Percentiles rank a stretch among this genome's conserved stretches.
These are phyloP conservation scores for Themeda triandra DNA, from an alignment of 176 grass and related monocot species.

Conservation along the genomic window DNA sequence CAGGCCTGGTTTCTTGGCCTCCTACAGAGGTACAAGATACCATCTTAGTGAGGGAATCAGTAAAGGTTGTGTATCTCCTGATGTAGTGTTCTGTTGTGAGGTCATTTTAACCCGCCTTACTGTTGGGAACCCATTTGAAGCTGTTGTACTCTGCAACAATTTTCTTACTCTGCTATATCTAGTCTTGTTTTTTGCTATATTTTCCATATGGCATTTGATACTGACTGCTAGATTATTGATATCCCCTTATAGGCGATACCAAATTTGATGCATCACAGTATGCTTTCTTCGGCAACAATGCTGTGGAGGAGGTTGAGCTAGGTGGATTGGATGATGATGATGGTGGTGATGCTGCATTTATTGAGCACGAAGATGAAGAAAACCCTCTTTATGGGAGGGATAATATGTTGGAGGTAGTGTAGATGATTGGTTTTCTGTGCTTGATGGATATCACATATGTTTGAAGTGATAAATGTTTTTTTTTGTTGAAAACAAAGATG, in stretches of 20 bases:
- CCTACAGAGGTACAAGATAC: too few species aligned
- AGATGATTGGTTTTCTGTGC: not conserved
- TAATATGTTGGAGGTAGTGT: conserved; percentile 50
- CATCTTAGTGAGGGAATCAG: not conserved
- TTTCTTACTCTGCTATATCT: not conserved
- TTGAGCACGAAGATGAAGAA: conserved; percentile 35
- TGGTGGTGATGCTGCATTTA: conserved; percentile 27
- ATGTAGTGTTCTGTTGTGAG: not conserved
- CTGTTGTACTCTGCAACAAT: too few species aligned
- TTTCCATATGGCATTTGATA: not conserved
- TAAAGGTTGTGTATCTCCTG: not conserved
- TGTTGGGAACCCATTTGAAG: not conserved
- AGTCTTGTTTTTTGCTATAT: not conserved
- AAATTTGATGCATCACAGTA: conserved; percentile 72
- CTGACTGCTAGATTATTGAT: conserved; percentile 4
- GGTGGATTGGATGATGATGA: conserved; percentile 67
- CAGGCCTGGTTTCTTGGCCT: too few species aligned
- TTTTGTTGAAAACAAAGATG: not conserved
- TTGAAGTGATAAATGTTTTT: not conserved
- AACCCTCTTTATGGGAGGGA: conserved; percentile 35
- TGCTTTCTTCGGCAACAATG: conserved; percentile 61
- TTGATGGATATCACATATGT: not conserved
- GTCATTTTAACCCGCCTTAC: not conserved
- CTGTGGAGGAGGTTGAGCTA: conserved; percentile 53
- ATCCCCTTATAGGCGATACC: conserved; percentile 26